Conservation (phyloP, 2,329 filamentous ascomycete genomes). For the Cladosporium sp. region DNA sequence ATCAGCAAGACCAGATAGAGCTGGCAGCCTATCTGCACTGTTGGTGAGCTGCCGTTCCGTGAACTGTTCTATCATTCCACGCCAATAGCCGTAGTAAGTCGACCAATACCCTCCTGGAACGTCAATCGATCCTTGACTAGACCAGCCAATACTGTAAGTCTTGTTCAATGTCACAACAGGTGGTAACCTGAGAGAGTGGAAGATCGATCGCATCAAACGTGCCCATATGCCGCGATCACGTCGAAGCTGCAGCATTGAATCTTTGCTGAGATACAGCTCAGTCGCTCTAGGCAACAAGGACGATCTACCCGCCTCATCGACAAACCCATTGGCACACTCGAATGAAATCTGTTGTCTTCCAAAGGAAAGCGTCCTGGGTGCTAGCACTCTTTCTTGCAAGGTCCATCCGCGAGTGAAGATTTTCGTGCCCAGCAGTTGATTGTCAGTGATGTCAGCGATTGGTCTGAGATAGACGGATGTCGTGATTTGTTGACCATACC, state of each 20-base stretch:
- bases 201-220: not conserved
- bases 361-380: slow-evolving; percentile 15
- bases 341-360: slow-evolving; percentile 14
- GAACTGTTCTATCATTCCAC: not conserved
- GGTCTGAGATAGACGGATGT: slow-evolving; percentile 1
- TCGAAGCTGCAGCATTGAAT: not conserved
- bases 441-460: slow-evolving; percentile 5
- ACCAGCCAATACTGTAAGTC: not conserved
- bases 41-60: slow-evolving; percentile 2
- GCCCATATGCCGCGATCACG: not conserved
- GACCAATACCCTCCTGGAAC: slow-evolving; percentile 1
- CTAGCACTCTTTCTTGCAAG: slow-evolving; percentile 14
- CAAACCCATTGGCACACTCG: slow-evolving; percentile 13
- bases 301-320: slow-evolving; percentile 1
- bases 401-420: slow-evolving; percentile 15
- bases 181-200: not conserved
- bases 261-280: not conserved
- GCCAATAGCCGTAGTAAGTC: not conserved
- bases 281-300: not conserved
- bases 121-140: not conserved
- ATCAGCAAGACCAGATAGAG: not conserved
- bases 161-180: not conserved
- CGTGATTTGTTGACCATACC: not conserved
- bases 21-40: not conserved
- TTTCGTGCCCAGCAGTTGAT: slow-evolving; percentile 6